Evolutionary conservation across 345 rosid genomes (phyloP).

Genomic region (Nephelium lappaceum): DNA sequence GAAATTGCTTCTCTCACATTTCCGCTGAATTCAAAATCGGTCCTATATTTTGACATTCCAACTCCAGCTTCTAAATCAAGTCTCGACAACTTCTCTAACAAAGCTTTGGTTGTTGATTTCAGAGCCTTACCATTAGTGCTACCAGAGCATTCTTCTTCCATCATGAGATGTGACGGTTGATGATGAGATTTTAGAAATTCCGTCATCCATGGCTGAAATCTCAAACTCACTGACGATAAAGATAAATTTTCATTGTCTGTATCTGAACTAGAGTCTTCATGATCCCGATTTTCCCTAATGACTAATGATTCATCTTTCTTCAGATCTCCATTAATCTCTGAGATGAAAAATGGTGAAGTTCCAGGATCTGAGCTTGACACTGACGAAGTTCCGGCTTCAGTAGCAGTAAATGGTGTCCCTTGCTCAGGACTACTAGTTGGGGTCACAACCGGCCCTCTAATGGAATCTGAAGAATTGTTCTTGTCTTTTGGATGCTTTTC

Average conservation of each 20-base stretch:
- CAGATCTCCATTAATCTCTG: slow-evolving; percentile 58
- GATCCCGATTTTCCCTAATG: slow-evolving; percentile 56
- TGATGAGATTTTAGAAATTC: slow-evolving; percentile 55
- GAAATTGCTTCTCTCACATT: slow-evolving; percentile 86
- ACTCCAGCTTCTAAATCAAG: slow-evolving; percentile 58
- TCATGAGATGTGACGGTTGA: slow-evolving; percentile 49
- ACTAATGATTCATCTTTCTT: slow-evolving; percentile 68
- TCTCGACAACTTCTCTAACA: slow-evolving; percentile 70
- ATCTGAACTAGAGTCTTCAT: slow-evolving; percentile 73
- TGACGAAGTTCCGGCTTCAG: slow-evolving; percentile 95
- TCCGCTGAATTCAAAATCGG: slow-evolving; percentile 66
- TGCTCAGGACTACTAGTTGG: slow-evolving; percentile 96
- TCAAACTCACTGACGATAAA: slow-evolving; percentile 72
- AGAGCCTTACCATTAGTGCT: slow-evolving; percentile 49
- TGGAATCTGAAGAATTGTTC: slow-evolving; percentile 49
- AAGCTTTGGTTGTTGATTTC: slow-evolving; percentile 53
- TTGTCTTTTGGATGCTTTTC: slow-evolving; percentile 44
- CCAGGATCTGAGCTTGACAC: slow-evolving; percentile 95
- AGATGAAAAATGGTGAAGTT: slow-evolving; percentile 77
- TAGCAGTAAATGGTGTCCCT: slow-evolving; percentile 92
- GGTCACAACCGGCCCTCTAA: slow-evolving; percentile 76
- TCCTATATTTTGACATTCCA: slow-evolving; percentile 54
- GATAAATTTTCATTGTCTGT: slow-evolving; percentile 79
- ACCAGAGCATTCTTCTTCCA: slow-evolving; percentile 53
- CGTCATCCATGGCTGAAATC: slow-evolving; percentile 88